Base-by-base conservation (phyloP, 116 monocot genomes). In the Papilionanthe hybrid region DNA sequence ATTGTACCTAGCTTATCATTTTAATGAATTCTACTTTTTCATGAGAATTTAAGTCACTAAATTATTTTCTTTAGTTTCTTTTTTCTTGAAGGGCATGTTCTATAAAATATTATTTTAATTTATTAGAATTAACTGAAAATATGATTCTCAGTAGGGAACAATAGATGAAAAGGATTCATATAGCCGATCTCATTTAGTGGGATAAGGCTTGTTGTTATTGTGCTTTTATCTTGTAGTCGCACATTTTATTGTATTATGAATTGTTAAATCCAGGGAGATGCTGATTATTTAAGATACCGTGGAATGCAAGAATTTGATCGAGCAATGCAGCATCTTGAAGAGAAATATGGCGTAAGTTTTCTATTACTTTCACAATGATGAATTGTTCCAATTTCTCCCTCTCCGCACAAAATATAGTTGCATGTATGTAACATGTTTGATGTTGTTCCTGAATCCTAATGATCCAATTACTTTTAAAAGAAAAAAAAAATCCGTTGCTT, bases 281-380 rank as follows among this genome's bases (percentile, higher is more conserved):
- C 95, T 57, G 86, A 90, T 42, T 99, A 89, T 93, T 82, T 98
- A 57, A 90, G 93, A 83, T 95, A 95, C 80, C 86, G 0, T 84
- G 95, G 95, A 69, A 75, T 99, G 92, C 99, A 99, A 90, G 92
- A 99, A 77, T 99, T 99, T 86, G 99, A 95, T 84, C 88, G 56
- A 82, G 95, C 95, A 67, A 99, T 99, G 99, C 99, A 99, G 53
- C 93, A 99, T 84, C 86, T 95, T 79, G 99, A 99, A 90, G 93
- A 90, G 66, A 85, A 82, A 84, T 93, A 90, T 84, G 81, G 81
- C 67, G 98, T 94, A 91, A 49, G 75, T 22, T 12, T 75, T 49
- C 50, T 75, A 47, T 42, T 29, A 28, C 48, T 48, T 27, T 11
- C 3, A 13, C 68, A 29, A 7, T 32, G 30, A 69, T 32, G 23